Conservation (phyloP, 1,284 basidiomycete species). For the Cryptococcus sp. region DNA sequence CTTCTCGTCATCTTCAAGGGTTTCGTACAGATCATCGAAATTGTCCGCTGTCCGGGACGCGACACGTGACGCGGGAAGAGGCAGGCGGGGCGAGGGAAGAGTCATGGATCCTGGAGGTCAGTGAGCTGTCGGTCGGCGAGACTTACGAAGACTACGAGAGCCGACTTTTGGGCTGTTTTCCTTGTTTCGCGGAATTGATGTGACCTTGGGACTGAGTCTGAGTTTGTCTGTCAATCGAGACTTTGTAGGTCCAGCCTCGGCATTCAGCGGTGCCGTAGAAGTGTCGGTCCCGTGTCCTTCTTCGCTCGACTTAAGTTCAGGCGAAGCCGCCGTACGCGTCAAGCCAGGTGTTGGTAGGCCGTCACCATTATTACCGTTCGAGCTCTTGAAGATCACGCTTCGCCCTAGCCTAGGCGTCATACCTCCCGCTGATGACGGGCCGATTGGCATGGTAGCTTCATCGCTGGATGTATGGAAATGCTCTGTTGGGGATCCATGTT, state of each 20-base stretch:
- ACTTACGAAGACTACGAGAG: constrained; percentile 15
- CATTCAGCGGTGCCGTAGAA: not conserved
- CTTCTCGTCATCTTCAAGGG: constrained; percentile 54
- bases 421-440: too few relatives aligned
- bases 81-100: constrained; percentile 27
- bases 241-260: not conserved
- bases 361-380: too few relatives aligned
- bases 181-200: not conserved
- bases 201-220: not conserved
- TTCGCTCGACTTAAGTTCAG: not conserved
- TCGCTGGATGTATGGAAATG: too few relatives aligned
- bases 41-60: constrained; percentile 9
- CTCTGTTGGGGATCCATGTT: constrained; percentile 7
- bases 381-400: too few relatives aligned
- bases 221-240: not conserved
- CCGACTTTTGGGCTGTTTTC: constrained; percentile 3
- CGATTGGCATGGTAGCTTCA: too few relatives aligned
- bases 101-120: constrained; percentile 30
- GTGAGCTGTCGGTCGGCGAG: not conserved
- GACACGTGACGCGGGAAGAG: constrained; percentile 1
- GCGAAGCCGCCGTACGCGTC: not conserved
- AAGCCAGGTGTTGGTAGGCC: too few relatives aligned
- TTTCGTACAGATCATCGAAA: constrained; percentile 41
- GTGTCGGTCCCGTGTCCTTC: not conserved
- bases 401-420: too few relatives aligned